Percentiles rank a stretch among this genome's conserved stretches.
Evolutionary conservation across 2,329 filamentous ascomycete species (phyloP).

Genomic region (Xylariaceae sp.): DNA sequence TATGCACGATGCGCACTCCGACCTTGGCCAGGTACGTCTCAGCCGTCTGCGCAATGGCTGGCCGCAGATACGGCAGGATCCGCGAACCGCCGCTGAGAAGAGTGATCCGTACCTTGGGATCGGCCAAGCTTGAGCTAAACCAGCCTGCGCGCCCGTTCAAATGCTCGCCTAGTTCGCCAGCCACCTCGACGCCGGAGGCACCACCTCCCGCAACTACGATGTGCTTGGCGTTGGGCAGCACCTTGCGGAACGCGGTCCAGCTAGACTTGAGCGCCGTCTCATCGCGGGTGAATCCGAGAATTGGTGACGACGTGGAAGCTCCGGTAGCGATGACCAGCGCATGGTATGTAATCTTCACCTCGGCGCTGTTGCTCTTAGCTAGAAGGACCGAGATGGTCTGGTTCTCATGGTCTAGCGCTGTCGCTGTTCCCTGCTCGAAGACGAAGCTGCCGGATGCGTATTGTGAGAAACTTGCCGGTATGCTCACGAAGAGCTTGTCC

Average conservation of each 20-base stretch:
- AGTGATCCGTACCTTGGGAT: constrained; percentile 52
- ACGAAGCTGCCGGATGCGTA: constrained; percentile 48
- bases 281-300: constrained; percentile 49
- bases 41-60: constrained; percentile 48
- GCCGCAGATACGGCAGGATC: constrained; percentile 51
- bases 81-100: constrained; percentile 48
- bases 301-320: constrained; percentile 51
- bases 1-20: constrained; percentile 55
- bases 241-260: constrained; percentile 50
- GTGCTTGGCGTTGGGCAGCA: constrained; percentile 47
- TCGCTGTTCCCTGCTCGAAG: constrained; percentile 52
- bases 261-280: constrained; percentile 41
- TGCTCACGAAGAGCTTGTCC: constrained; percentile 52
- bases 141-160: constrained; percentile 54
- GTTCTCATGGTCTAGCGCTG: constrained; percentile 42
- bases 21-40: constrained; percentile 51
- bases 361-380: not conserved
- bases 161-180: constrained; percentile 58
- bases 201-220: constrained; percentile 56
- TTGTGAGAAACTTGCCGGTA: constrained; percentile 47
- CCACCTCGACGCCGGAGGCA: constrained; percentile 53
- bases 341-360: constrained; percentile 46
- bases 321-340: constrained; percentile 59
- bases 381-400: constrained; percentile 44
- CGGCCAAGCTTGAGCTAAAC: constrained; percentile 42